A percentile compares a stretch with the other conserved stretches of the same genome.
Conservation (phyloP, 176 grass and related monocot genomes). For the Pontederia paniculata region DNA sequence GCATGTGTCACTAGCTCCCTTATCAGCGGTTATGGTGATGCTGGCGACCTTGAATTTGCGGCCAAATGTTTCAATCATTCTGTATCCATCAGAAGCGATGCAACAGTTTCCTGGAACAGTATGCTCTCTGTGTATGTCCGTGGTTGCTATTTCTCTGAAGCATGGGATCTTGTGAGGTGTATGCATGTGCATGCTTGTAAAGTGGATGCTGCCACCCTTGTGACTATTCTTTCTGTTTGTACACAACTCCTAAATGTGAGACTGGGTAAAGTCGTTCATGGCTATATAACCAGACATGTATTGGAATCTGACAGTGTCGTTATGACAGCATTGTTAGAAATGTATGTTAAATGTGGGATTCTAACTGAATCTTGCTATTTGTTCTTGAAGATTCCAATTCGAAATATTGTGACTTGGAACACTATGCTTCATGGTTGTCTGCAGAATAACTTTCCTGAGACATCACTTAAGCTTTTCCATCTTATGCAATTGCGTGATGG, state of each 20-base stretch:
- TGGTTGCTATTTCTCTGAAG: conserved; percentile 10
- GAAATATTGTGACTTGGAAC: conserved; percentile 23
- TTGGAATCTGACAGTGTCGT: background rate
- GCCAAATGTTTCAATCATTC: background rate
- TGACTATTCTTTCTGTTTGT: conserved; percentile 16
- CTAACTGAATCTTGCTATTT: conserved; percentile 6
- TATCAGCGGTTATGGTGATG: conserved; percentile 17
- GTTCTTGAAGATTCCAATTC: conserved; percentile 9
- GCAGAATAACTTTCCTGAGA: conserved; percentile 12
- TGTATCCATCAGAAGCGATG: background rate
- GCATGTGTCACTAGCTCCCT: conserved; percentile 11
- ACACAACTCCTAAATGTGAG: conserved; percentile 4
- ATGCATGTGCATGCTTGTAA: conserved; percentile 7
- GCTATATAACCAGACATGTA: conserved; percentile 14
- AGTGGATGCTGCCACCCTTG: conserved; percentile 14
- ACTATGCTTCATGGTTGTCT: conserved; percentile 16
- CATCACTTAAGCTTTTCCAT: conserved; percentile 19
- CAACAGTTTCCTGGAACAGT: conserved; percentile 8
- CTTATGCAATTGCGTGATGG: conserved; percentile 16
- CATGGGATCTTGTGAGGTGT: background rate
- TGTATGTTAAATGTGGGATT: conserved; percentile 11
- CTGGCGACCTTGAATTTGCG: conserved; percentile 1
- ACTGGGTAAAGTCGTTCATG: conserved; percentile 19
- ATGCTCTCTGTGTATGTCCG: conserved; percentile 12
- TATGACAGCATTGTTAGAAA: conserved; percentile 10